Evolutionary conservation across 2,329 filamentous ascomycete species (phyloP).

Genomic region (Apiospora rasikravindrae): DNA sequence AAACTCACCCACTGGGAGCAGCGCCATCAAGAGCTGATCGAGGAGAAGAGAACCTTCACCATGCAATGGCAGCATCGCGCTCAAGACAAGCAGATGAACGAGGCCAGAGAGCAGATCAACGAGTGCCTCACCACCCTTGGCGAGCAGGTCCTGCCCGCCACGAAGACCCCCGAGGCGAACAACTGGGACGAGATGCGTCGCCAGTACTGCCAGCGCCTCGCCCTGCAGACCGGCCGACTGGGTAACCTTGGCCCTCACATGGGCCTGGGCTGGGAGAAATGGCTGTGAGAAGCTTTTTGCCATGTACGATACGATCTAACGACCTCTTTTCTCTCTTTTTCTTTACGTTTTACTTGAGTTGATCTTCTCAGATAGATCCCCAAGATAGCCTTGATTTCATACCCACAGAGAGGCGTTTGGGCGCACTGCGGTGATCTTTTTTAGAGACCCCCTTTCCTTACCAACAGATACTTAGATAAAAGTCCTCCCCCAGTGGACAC

Average conservation of each 20-base stretch:
- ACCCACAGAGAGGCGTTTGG: background rate
- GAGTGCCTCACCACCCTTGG: background rate
- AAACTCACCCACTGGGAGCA: background rate
- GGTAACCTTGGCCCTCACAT: background rate
- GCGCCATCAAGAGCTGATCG: background rate
- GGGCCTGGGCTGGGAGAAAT: background rate
- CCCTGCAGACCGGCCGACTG: background rate
- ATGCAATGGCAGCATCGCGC: background rate
- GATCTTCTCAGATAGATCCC: background rate
- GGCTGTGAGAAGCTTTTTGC: background rate
- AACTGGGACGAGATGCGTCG: conserved; percentile 1
- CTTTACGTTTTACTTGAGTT: background rate
- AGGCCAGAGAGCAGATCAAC: too few species aligned
- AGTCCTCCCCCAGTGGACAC: background rate
- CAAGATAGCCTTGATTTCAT: background rate
- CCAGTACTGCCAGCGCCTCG: background rate
- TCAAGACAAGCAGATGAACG: background rate
- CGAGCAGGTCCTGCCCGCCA: background rate
- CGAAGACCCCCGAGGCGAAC: background rate
- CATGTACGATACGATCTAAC: background rate
- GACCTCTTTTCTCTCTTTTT: too few species aligned
- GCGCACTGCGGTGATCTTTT: background rate
- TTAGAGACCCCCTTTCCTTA: background rate
- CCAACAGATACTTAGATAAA: background rate
- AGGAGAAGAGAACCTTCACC: background rate